phyloP scores from a whole-genome alignment of 176 grass and related monocot genomes.

The Ananas comosus region DNA sequence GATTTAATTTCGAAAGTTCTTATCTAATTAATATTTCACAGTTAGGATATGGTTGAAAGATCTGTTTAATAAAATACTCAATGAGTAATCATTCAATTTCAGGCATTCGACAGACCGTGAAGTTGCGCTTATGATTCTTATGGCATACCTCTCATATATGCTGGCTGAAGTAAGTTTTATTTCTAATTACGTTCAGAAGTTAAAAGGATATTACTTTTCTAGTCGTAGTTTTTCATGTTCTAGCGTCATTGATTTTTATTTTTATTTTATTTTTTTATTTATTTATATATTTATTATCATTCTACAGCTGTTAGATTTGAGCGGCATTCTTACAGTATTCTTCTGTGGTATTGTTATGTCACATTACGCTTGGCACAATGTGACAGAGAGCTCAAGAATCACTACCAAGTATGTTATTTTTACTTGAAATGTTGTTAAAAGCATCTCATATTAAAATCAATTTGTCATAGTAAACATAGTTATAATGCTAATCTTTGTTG shows the following conservation, averaged over 20 bases:
- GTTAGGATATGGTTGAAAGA: not conserved
- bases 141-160: slow-evolving; percentile 99
- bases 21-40: not conserved
- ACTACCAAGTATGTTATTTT: slow-evolving; percentile 75
- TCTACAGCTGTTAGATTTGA: slow-evolving; percentile 76
- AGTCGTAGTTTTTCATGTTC: not conserved
- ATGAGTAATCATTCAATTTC: slow-evolving; percentile 9
- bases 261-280: not conserved
- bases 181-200: slow-evolving; percentile 7
- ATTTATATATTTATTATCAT: not conserved
- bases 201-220: not conserved
- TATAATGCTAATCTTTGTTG: not conserved
- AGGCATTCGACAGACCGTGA: slow-evolving; percentile 99
- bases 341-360: slow-evolving; percentile 99
- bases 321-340: slow-evolving; percentile 96
- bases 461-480: no score
- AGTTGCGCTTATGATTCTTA: slow-evolving; percentile 93
- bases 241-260: not conserved
- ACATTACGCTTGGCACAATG: slow-evolving; percentile 99
- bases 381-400: slow-evolving; percentile 97
- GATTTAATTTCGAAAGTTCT: not conserved
- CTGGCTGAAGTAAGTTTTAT: slow-evolving; percentile 66
- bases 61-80: not conserved
- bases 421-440: not conserved
- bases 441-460: not conserved